A percentile compares a stretch with the other conserved stretches of the same genome.
phyloP scores from a whole-genome alignment of 164 flowering plant species.

The Malania oleifera region DNA sequence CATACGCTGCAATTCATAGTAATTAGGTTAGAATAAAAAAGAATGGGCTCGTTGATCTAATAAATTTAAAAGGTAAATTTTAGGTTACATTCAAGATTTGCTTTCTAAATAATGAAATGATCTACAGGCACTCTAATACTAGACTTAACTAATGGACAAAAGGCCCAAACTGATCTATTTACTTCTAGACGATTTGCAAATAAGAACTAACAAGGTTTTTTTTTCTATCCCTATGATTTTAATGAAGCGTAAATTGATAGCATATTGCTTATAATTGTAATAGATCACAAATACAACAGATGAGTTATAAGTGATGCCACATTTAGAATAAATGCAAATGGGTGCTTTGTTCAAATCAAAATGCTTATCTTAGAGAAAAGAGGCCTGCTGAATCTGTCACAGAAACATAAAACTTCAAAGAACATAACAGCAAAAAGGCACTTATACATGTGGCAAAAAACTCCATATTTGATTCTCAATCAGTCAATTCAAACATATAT shows the following conservation, averaged over 20 bases:
- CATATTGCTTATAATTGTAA: too few species aligned
- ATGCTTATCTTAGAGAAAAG: too few species aligned
- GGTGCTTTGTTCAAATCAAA: too few species aligned
- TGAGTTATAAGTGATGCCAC: too few species aligned
- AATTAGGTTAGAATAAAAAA: background rate
- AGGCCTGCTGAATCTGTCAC: too few species aligned
- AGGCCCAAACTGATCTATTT: background rate
- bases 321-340: too few species aligned
- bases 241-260: background rate
- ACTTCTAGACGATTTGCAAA: background rate
- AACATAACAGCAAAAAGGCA: too few species aligned
- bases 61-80: background rate
- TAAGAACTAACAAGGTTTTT: background rate
- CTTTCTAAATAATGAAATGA: background rate
- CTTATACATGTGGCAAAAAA: too few species aligned
- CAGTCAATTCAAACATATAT: too few species aligned
- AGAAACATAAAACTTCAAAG: too few species aligned
- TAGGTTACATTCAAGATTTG: background rate
- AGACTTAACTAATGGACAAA: background rate
- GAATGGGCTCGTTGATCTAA: background rate
- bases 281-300: too few species aligned
- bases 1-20: constrained; percentile 49
- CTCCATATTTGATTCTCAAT: too few species aligned
- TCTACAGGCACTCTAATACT: background rate
- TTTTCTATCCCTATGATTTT: background rate